Evolutionary conservation across 352 stramenopile genomes (phyloP), one percentile per base, ranked within the genome.

Genomic region (Elongisporangium prolatum): DNA sequence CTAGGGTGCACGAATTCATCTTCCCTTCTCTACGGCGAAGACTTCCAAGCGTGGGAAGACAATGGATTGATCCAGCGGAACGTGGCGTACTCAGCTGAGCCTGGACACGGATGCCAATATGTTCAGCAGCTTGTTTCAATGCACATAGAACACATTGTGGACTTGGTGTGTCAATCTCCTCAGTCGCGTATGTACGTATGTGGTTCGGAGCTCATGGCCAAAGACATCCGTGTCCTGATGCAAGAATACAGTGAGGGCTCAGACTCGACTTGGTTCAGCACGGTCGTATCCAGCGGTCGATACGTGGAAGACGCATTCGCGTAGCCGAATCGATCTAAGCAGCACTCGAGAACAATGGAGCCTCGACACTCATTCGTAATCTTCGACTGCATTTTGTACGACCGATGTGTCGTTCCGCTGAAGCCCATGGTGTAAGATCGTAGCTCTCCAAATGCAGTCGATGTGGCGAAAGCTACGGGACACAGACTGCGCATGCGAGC

Each of bases 21-120:
- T 2, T 76, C 64, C 16, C 34, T 75, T 10, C 50, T 81, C 6
- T 84, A 76, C 48, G 54, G 56, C 8, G 48, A 77, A 11, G 71
- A 80, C 20, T 50, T 84, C 13, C 65, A 58, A 0, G 40, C 55
- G 13, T 71, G 74, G 64, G 65, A 81, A 53, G 48, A 51, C 3
- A 64, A 67, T 0, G 61, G 71, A 5, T 59, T 76, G 17, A 18
- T 81, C 14, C 60, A 67, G 21, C 51, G 81, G 0, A 53, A 70
- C 18, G 57, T 75, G 17, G 63, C 60, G 0, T 71, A 76, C 21
- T 77, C 68, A 8, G 38, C 51, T 6, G 48, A 60, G 20, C 37
- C 40, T 10, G 57, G 21, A 2, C 59, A 70, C 13, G 37, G 58
- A 16, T 13, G 40, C 1, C 50, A 64, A 18, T 56, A 71, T 18